Evolutionary conservation across 331 rosid genomes (phyloP), one percentile per base, ranked within the genome.

Genomic region (Malus hybrid): DNA sequence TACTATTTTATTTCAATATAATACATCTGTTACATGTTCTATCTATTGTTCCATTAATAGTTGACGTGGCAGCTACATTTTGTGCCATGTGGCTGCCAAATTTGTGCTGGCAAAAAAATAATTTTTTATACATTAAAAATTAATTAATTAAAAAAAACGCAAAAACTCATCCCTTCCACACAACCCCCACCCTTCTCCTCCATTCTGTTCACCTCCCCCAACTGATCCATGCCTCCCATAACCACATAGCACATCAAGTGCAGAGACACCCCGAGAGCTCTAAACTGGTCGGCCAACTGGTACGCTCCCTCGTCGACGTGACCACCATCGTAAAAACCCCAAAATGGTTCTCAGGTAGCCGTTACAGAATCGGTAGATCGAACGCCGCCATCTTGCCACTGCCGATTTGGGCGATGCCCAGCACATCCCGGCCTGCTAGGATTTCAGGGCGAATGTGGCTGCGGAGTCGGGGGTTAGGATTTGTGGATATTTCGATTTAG

Each of bases 321-420:
- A 93, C 75, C 44, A 93, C 91, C 69, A 93, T 61, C 1, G 93
- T 96, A 53, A 84, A 93, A 16, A 91, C 93, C 28, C 97, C 97
- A 58, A 48, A 93, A 2, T 93, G 90, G 33, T 86, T 80, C 75
- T 86, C 89, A 1, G 89, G 77, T 3, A 93, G 84, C 19, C 90
- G 87, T 28, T 93, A 93, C 18, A 93, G 90, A 22, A 93, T 91
- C 9, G 96, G 97, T 30, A 93, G 82, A 4, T 97, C 98, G 63
- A 93, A 93, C 39, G 98, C 98, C 3, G 98, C 98, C 15, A 96
- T 93, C 76, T 93, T 93, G 3, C 98, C 98, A 9, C 93, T 89
- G 0, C 98, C 97, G 0, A 96, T 93, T 73, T 91, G 96, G 26
- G 96, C 96, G 26, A 93, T 80, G 61, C 97, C 98, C 1, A 93